phyloP scores from a whole-genome alignment of 2,329 filamentous ascomycete species.

The Ophiostoma perfectum region DNA sequence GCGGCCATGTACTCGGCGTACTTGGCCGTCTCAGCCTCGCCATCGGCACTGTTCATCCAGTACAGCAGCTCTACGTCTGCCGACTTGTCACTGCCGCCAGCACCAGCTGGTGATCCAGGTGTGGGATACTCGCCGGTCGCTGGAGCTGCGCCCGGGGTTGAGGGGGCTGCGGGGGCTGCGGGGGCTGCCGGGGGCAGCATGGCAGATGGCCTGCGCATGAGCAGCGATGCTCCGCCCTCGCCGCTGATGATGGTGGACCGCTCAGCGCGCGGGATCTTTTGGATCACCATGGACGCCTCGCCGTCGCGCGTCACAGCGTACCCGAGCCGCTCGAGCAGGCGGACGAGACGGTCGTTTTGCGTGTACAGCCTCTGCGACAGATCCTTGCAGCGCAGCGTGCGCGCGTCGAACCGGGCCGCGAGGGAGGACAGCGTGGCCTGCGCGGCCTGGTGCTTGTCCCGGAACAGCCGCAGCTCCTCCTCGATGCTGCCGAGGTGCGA shows the following conservation, averaged over 20 bases:
- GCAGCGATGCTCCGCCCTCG: conserved; percentile 30
- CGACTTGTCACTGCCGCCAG: conserved; percentile 46
- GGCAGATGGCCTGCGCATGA: not conserved
- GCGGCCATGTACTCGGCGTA: conserved; percentile 70
- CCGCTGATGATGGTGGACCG: conserved; percentile 50
- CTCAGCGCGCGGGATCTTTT: conserved; percentile 61
- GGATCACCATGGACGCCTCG: conserved; percentile 64
- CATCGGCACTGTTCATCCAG: conserved; percentile 70
- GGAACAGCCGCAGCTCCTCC: conserved; percentile 64
- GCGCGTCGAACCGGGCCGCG: conserved; percentile 58
- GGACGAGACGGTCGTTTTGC: conserved; percentile 77
- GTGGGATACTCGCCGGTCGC: not conserved
- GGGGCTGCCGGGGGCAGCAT: not conserved
- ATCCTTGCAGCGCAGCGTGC: conserved; percentile 70
- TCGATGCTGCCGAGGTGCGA: conserved; percentile 71
- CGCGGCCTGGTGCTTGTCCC: conserved; percentile 56
- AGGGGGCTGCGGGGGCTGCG: too few species aligned
- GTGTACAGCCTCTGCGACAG: conserved; percentile 76
- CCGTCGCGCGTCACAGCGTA: conserved; percentile 74
- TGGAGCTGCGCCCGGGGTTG: not conserved
- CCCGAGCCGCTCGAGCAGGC: conserved; percentile 79
- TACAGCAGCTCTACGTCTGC: conserved; percentile 68
- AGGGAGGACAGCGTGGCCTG: conserved; percentile 49
- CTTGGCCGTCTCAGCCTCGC: conserved; percentile 62
- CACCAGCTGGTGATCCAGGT: not conserved